Evolutionary conservation across 2,329 filamentous ascomycete species (phyloP).

Genomic region (Ceratocystiopsis minuta): DNA sequence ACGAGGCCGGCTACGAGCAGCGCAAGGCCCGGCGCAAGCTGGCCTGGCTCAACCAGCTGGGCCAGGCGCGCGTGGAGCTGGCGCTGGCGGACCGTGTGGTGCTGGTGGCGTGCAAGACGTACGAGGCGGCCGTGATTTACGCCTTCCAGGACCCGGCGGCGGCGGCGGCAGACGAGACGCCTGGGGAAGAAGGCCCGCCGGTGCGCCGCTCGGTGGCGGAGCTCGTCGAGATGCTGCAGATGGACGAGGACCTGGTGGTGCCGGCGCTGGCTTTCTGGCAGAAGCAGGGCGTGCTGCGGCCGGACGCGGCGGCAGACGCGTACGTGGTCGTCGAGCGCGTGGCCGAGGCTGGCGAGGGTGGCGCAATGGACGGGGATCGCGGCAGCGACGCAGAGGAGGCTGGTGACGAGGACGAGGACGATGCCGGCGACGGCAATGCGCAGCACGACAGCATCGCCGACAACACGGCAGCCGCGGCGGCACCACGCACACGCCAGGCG

Average conservation of each 20-base stretch:
- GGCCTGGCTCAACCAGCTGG: constrained; percentile 71
- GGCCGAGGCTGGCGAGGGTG: neutral
- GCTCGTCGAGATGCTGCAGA: constrained; percentile 38
- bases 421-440: neutral
- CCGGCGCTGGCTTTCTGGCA: constrained; percentile 55
- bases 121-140: constrained; percentile 76
- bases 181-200: constrained; percentile 11
- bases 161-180: constrained; percentile 14
- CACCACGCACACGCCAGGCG: constrained; percentile 15
- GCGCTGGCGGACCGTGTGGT: constrained; percentile 67
- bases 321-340: constrained; percentile 54
- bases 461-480: constrained; percentile 14
- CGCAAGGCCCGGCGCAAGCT: constrained; percentile 75
- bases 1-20: constrained; percentile 57
- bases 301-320: constrained; percentile 24
- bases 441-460: constrained; percentile 11
- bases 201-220: constrained; percentile 31
- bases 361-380: constrained; percentile 8
- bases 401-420: constrained; percentile 13
- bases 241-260: constrained; percentile 55
- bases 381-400: constrained; percentile 14
- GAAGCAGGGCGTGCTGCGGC: constrained; percentile 44
- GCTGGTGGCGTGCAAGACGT: constrained; percentile 55
- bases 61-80: constrained; percentile 62
- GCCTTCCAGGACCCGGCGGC: constrained; percentile 42